Evolutionary conservation across 176 grass and related monocot species (phyloP).

Genomic region (Oropetium thomaeum): DNA sequence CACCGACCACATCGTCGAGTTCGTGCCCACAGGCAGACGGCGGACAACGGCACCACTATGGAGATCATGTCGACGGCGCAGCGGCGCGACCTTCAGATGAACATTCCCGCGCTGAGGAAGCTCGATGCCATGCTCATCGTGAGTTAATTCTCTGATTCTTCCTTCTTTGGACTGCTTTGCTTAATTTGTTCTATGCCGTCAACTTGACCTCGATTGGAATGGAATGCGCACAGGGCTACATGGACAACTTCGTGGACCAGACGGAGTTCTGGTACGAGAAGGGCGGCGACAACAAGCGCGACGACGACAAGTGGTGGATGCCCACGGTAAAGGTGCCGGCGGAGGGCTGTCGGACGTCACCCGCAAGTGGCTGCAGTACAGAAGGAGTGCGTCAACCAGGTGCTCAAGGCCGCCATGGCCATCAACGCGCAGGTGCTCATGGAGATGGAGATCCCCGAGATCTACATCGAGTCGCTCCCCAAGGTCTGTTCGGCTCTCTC

Average conservation of each 20-base stretch:
- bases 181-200: no score
- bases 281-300: constrained; percentile 58
- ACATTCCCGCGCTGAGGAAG: constrained; percentile 75
- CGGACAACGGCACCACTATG: constrained; percentile 78
- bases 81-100: constrained; percentile 84
- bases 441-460: constrained; percentile 91
- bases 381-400: constrained; percentile 90
- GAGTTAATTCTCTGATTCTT: constrained; percentile 22
- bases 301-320: constrained; percentile 98
- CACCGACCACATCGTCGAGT: constrained; percentile 93
- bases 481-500: no score
- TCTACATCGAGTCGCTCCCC: constrained; percentile 81
- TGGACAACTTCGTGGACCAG: constrained; percentile 88
- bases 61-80: constrained; percentile 89
- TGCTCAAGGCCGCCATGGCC: constrained; percentile 94
- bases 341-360: constrained; percentile 63
- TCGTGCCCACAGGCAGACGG: constrained; percentile 71
- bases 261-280: constrained; percentile 87
- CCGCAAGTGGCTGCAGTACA: constrained; percentile 80
- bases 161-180: no score
- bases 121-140: constrained; percentile 93
- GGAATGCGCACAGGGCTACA: constrained; percentile 84
- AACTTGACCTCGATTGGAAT: no score
- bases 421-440: constrained; percentile 91
- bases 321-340: constrained; percentile 85